Evolutionary conservation across 176 grass and related monocot genomes (phyloP).

Genomic region (Cymbopogon citratus): DNA sequence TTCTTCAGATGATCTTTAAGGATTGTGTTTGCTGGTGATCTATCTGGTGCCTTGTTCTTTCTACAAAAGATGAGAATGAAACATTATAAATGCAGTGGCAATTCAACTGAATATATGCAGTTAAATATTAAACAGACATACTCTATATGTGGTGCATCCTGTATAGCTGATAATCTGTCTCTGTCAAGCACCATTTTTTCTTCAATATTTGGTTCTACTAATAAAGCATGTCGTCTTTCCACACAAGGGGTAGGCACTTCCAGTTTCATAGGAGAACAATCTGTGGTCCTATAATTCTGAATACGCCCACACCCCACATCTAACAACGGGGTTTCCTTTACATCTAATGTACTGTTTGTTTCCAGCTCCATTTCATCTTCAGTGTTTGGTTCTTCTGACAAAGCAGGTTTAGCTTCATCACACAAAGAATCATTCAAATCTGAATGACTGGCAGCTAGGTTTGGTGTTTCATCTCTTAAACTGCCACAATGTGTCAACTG

Average conservation of each 20-base stretch:
- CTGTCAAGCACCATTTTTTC: constrained; percentile 38
- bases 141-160: constrained; percentile 4
- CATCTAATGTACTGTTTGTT: neutral
- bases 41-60: constrained; percentile 17
- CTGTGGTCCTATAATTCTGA: constrained; percentile 12
- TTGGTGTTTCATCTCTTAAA: constrained; percentile 8
- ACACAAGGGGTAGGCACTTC: neutral
- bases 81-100: constrained; percentile 19
- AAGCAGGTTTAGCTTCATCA: constrained; percentile 10
- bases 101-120: neutral
- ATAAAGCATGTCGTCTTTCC: neutral
- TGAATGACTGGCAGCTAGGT: constrained; percentile 12
- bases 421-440: constrained; percentile 6
- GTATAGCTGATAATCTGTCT: constrained; percentile 23
- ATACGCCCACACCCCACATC: neutral
- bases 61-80: constrained; percentile 37
- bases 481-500: neutral
- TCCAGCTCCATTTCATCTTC: constrained; percentile 10
- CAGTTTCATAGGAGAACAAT: constrained; percentile 6
- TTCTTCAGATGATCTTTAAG: constrained; percentile 41
- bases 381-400: constrained; percentile 20
- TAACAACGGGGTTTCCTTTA: neutral
- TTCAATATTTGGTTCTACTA: constrained; percentile 15
- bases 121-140: constrained; percentile 24
- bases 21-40: constrained; percentile 17